Conservation (phyloP, 768 basidiomycete genomes). For the Galerina sulciceps region DNA sequence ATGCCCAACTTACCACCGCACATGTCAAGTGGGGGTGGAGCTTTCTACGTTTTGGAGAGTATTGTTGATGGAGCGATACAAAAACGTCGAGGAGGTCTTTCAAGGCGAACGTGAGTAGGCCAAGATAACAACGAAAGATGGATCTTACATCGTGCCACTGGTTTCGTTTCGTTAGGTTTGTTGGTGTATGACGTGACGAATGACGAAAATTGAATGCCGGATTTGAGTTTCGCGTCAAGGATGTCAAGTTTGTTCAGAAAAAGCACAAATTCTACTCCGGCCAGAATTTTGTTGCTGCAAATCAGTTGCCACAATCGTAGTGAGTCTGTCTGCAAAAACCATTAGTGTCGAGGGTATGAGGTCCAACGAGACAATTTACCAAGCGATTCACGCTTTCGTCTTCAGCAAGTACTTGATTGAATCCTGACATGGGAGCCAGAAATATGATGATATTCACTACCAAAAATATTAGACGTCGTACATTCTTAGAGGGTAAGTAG, state of each 20-base stretch:
- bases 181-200: conserved; percentile 60
- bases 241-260: conserved; percentile 70
- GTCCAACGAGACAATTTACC: conserved; percentile 31
- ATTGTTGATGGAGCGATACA: conserved; percentile 49
- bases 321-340: conserved; percentile 49
- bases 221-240: conserved; percentile 53
- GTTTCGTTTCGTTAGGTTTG: conserved; percentile 53
- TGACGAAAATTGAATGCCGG: conserved; percentile 55
- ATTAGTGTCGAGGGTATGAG: background rate
- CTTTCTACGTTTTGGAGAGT: conserved; percentile 49
- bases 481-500: background rate
- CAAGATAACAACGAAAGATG: conserved; percentile 3
- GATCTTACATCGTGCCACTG: conserved; percentile 56
- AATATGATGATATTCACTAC: conserved; percentile 70
- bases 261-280: conserved; percentile 57
- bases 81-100: conserved; percentile 59
- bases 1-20: conserved; percentile 50
- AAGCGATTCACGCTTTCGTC: conserved; percentile 63
- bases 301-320: conserved; percentile 63
- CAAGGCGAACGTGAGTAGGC: background rate
- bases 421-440: conserved; percentile 66
- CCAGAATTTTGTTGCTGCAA: conserved; percentile 60
- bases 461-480: background rate
- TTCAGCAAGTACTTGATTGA: conserved; percentile 66
- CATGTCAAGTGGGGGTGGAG: conserved; percentile 61